Evolutionary conservation across 2,329 filamentous ascomycete species (phyloP).

Genomic region (Lachnellula subtilissima): DNA sequence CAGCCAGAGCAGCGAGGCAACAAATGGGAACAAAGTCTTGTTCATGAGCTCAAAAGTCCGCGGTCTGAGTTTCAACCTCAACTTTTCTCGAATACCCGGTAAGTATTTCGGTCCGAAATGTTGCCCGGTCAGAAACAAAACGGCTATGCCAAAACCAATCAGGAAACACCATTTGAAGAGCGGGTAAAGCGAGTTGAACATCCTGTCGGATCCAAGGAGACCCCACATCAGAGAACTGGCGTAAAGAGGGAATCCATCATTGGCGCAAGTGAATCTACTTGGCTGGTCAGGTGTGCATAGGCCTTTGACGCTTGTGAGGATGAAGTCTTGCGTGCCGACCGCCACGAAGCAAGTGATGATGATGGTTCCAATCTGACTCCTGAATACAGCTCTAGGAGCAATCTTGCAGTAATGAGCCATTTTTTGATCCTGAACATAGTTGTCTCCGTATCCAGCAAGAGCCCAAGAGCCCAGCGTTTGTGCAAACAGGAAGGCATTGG

Average conservation of each 20-base stretch:
- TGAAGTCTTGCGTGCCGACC: constrained; percentile 38
- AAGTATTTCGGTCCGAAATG: constrained; percentile 34
- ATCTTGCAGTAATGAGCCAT: constrained; percentile 41
- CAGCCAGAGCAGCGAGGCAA: constrained; percentile 38
- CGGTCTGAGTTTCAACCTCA: constrained; percentile 30
- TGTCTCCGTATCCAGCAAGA: constrained; percentile 38
- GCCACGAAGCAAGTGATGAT: constrained; percentile 39
- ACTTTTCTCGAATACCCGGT: constrained; percentile 31
- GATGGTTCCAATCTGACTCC: constrained; percentile 41
- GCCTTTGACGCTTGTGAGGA: constrained; percentile 34
- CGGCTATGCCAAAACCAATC: constrained; percentile 35
- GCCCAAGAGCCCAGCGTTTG: constrained; percentile 35
- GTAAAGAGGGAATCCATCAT: constrained; percentile 31
- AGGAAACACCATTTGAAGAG: constrained; percentile 43
- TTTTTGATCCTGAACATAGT: constrained; percentile 33
- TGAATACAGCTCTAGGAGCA: constrained; percentile 37
- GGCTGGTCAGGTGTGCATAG: constrained; percentile 16
- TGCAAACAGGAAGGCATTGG: constrained; percentile 36
- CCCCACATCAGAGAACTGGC: constrained; percentile 35
- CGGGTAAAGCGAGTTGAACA: constrained; percentile 40
- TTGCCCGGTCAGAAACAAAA: constrained; percentile 34
- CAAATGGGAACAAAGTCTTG: constrained; percentile 35
- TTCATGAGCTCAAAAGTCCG: constrained; percentile 34
- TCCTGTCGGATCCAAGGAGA: constrained; percentile 33
- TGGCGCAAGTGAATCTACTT: constrained; percentile 17